Base-by-base conservation (phyloP, 2,329 filamentous ascomycete genomes). In the Xylaria digitata region DNA sequence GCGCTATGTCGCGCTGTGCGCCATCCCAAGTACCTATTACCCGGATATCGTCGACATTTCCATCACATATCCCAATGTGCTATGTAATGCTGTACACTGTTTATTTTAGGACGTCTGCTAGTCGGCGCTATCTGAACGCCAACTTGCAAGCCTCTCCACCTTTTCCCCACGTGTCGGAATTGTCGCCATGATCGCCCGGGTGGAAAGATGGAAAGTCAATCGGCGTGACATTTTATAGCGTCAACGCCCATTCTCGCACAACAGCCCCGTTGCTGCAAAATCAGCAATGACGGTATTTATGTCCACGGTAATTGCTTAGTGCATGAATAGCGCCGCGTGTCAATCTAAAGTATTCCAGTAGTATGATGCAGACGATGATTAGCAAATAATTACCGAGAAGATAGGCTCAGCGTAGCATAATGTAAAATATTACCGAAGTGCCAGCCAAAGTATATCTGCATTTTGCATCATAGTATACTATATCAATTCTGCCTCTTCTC, bases 11-110 rank as follows among this genome's bases (percentile, higher is more conserved):
- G 32, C 11, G 32, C 23, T 15, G 37, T 23, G 53, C 52, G 52
- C 8, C 52, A 42, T 54, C 32, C 23, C 11, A 17, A 21, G 19
- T 37, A 37, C 32, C 32, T 55, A 43, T 13, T 55, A 55, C 53
- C 53, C 37, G 53, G 53, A 43, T 40, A 43, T 45, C 53, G 37
- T 30, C 23, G 26, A 26, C 8, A 37, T 2, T 37, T 11, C 34
- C 8, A 37, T 9, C 2, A 2, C 34, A 11, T 37, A 37, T 37
- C 34, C 2, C 1, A 37, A 34, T 34, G 32, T 34, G 2, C 32
- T n/a, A n/a, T 37, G 34, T 37, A 40, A 40, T 40, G 37, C 37
- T 15, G 4, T 40, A 3, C 13, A 13, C 13, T 9, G 37, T 40
- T 15, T 40, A 40, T 15, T 40, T 40, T 40, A 40, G 37, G 15